Conservation (phyloP, 2,329 filamentous ascomycete genomes). For the Xylariaceae sp. region DNA sequence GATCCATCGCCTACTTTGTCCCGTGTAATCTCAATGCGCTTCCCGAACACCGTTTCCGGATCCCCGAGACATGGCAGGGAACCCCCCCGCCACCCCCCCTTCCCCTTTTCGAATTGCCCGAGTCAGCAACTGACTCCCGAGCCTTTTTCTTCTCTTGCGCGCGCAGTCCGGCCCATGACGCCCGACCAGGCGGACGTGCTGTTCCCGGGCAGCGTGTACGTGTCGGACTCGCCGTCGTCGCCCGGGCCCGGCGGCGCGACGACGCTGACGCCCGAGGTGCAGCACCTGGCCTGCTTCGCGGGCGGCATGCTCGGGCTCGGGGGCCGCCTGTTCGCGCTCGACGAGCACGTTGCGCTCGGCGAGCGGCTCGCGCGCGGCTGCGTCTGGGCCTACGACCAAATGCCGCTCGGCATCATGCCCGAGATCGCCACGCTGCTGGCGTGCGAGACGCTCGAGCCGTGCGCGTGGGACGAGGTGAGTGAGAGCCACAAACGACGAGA, state of each 20-base stretch:
- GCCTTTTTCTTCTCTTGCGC: too few species aligned
- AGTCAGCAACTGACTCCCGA: too few species aligned
- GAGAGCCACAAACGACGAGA: too few species aligned
- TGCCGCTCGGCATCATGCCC: slow-evolving; percentile 51
- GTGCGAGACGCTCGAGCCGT: slow-evolving; percentile 29
- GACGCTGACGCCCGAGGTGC: slow-evolving; percentile 27
- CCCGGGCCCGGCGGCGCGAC: slow-evolving; percentile 14
- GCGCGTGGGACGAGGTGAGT: slow-evolving; percentile 41
- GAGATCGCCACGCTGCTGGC: slow-evolving; percentile 41
- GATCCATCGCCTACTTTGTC: too few species aligned
- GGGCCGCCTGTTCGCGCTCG: slow-evolving; percentile 35
- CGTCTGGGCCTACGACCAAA: slow-evolving; percentile 48
- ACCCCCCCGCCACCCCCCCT: too few species aligned
- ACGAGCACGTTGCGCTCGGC: slow-evolving; percentile 38
- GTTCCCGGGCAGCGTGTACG: slow-evolving; percentile 40
- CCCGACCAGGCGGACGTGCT: slow-evolving; percentile 55
- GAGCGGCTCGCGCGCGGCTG: slow-evolving; percentile 46
- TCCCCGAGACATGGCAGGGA: too few species aligned
- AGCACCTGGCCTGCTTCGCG: slow-evolving; percentile 40
- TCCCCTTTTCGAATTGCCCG: too few species aligned
- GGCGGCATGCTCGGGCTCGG: slow-evolving; percentile 42
- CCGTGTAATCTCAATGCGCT: too few species aligned
- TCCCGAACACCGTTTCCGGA: too few species aligned
- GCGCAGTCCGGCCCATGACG: slow-evolving; percentile 62
- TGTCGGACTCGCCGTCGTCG: slow-evolving; percentile 18